Evolutionary conservation across 768 basidiomycete species (phyloP), one percentile per base, ranked within the genome.

Genomic region (Tulasnella calospora): DNA sequence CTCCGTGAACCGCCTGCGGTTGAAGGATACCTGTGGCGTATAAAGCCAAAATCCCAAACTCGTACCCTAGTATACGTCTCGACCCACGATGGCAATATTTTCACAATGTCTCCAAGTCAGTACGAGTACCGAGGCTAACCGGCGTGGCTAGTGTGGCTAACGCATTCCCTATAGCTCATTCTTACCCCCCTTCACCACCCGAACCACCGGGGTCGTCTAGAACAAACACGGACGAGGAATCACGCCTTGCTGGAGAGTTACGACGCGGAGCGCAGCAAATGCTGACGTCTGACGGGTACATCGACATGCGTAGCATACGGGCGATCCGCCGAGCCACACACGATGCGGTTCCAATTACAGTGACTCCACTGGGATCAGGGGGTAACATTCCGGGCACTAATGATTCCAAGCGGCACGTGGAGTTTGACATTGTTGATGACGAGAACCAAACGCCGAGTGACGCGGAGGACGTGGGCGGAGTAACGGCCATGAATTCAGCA

Each of bases 21-120:
- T 71, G 96, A 98, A 84, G 96, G 96, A 2, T 98, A 93, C 84
- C 85, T 96, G 61, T 89, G 93, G 79, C 90, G 91, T 71, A 87
- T 94, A 81, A 88, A 86, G 80, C 87, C 89, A 2, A 90, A 89
- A 80, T 86, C 88, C 27, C 89, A 90, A 79, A 82, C 83, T 38
- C 89, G 87, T 47, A 79, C 80, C 15, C 80, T 80, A 4, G 81
- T 92, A 19, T 96, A 95, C 84, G 86, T 96, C 51, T 85, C 88
- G 36, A 89, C 89, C 8, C 93, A 95, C 81, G 88, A 91, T 75
- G 92, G 93, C 7, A 88, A 89, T 81, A 84, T 96, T 40, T 95
- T 95, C 84, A 86, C 88, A 13, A 81, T 92, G 27, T 80, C 83
- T 21, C 84, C 89, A n/a, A 36, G 36, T 74, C n/a, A n/a, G n/a